Base-by-base conservation (phyloP, 495 filamentous ascomycete genomes). In the Aspergillus asperescens region DNA sequence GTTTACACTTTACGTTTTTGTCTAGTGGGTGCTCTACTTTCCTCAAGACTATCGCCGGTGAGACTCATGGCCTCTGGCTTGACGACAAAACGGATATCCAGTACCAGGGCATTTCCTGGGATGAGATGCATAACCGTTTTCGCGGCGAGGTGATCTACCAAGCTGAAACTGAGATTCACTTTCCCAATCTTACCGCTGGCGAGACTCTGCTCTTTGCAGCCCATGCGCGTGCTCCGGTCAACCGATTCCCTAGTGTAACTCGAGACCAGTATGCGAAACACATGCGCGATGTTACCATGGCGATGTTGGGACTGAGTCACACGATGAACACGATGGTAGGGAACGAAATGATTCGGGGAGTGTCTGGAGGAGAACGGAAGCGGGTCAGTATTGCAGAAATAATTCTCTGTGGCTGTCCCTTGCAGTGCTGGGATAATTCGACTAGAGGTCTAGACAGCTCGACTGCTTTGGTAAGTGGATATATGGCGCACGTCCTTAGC, bases 371-470 rank as follows among this genome's bases (percentile, higher is more conserved):
- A 52, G 89, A 95, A 66, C 66, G 89, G 8, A 92, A 91, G 71
- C 81, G 89, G 54, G 86, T 90, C 41, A 88, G 82, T 67, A 91
- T 93, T 57, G 83, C 87, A 3, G 89, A 93, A 57, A 74, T 72
- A 19, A 77, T 79, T 6, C 69, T 90, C 19, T 83, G 81, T 37
- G 76, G 77, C 7, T 79, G 79, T 19, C 82, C 85, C 0, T 65
- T 94, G 10, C 85, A 88, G 59, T 90, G 87, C 71, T 94, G 89
- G 89, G 89, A 93, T 59, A 74, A 72, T 48, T 87, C 81, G 53
- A 92, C 89, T 5, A 75, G 89, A 65, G 89, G 88, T 55, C 65
- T 94, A 20, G 89, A 94, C 61, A 85, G 81, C 50, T 83, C 86
- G 52, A 92, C 85, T 22, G 88, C 89, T 32, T 67, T 92, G 5